phyloP scores from a whole-genome alignment of 2,329 filamentous ascomycete species.

The Monilinia vaccinii-corymbosi region DNA sequence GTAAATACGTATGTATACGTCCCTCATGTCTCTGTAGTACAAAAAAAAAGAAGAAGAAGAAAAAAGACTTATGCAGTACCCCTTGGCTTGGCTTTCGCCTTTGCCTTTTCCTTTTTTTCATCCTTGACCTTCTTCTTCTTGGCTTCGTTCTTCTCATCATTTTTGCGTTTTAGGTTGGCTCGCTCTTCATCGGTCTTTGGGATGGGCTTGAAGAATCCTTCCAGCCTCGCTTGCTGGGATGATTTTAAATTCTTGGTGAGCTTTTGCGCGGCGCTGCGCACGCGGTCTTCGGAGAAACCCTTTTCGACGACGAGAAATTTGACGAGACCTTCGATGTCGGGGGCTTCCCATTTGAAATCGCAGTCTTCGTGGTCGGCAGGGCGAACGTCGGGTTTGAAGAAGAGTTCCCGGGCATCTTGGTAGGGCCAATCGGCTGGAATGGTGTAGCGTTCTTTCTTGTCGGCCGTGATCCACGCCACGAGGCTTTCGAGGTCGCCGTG shows the following conservation, averaged over 20 bases:
- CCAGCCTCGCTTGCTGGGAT: conserved; percentile 80
- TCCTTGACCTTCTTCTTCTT: conserved; percentile 94
- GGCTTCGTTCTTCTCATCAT: conserved; percentile 83
- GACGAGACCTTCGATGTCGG: conserved; percentile 82
- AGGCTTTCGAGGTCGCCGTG: conserved; percentile 82
- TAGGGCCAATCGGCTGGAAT: conserved; percentile 97
- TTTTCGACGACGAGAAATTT: conserved; percentile 89
- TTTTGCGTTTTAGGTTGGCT: conserved; percentile 79
- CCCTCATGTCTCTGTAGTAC: background rate
- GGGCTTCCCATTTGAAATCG: conserved; percentile 96
- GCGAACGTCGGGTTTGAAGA: conserved; percentile 84
- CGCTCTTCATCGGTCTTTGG: conserved; percentile 84
- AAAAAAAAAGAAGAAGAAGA: too few species aligned
- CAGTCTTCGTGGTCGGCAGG: conserved; percentile 75
- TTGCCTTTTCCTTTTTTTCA: conserved; percentile 92
- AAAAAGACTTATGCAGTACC: conserved; percentile 20
- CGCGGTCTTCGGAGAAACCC: conserved; percentile 92
- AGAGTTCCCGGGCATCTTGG: conserved; percentile 81
- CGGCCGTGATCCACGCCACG: conserved; percentile 68
- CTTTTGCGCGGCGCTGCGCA: conserved; percentile 66
- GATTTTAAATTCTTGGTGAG: conserved; percentile 87
- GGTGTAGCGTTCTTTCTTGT: conserved; percentile 68
- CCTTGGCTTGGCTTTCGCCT: conserved; percentile 77
- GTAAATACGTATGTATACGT: background rate
- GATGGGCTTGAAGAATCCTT: conserved; percentile 94